phyloP scores from a whole-genome alignment of 2,329 filamentous ascomycete species.

The Didymella pomorum region DNA sequence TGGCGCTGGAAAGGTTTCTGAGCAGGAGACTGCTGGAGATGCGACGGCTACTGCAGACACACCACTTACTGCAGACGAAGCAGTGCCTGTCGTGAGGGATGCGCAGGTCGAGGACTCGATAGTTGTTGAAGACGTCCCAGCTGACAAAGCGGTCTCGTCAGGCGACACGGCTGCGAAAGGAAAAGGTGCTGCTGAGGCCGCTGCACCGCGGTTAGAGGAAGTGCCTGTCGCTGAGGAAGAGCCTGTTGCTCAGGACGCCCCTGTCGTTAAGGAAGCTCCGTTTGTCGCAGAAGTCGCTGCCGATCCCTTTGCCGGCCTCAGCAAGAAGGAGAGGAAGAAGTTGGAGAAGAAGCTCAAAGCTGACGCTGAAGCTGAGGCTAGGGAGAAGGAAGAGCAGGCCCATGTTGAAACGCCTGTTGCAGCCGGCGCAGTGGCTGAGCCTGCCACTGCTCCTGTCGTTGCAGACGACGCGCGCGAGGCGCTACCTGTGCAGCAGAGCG shows the following conservation, averaged over 20 bases:
- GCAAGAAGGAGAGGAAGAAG: conserved; percentile 30
- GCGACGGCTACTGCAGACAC: neutral
- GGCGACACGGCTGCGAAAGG: neutral
- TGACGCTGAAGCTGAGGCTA: conserved; percentile 42
- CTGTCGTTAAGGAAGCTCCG: neutral
- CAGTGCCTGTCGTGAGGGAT: neutral
- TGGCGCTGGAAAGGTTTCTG: neutral
- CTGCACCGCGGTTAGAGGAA: neutral
- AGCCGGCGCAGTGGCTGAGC: neutral
- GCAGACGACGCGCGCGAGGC: neutral
- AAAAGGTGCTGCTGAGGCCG: neutral
- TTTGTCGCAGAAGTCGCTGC: neutral
- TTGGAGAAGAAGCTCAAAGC: conserved; percentile 36
- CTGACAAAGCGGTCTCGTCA: neutral
- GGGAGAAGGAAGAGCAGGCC: conserved; percentile 13
- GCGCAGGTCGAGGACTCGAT: too few relatives aligned
- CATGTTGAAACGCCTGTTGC: neutral
- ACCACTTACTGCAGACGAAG: neutral
- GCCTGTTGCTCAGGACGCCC: neutral
- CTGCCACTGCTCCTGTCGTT: neutral
- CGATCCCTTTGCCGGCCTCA: conserved; percentile 16
- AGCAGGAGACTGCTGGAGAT: neutral
- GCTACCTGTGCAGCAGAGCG: neutral
- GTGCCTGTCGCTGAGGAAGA: neutral
- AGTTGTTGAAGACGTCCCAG: neutral